These are phyloP conservation scores for Cryphonectria parasitica DNA, from an alignment of 2,329 filamentous ascomycete species.

Conservation along the genomic window DNA sequence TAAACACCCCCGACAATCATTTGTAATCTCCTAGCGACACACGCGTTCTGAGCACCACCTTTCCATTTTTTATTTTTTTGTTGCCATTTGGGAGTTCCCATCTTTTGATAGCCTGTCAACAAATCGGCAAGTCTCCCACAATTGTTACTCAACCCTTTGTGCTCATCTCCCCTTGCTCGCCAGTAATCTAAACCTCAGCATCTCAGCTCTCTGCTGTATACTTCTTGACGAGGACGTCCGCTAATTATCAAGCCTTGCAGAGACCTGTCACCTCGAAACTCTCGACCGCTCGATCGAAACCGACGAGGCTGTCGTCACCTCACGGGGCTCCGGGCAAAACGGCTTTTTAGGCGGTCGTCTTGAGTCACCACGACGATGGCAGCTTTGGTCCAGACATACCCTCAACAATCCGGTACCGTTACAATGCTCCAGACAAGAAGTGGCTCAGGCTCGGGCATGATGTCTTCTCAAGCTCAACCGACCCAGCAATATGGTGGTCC, in stretches of 20 bases:
- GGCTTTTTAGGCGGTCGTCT: conserved; percentile 33
- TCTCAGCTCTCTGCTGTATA: background rate
- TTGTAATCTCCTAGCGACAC: conserved; percentile 38
- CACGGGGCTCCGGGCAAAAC: conserved; percentile 1
- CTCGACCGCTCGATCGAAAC: background rate
- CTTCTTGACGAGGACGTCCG: background rate
- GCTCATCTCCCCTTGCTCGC: background rate
- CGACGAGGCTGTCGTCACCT: conserved; percentile 6
- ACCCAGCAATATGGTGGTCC: conserved; percentile 53
- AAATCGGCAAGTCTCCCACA: conserved; percentile 27
- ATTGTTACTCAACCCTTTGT: background rate
- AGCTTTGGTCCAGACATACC: conserved; percentile 80
- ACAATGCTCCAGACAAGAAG: conserved; percentile 78
- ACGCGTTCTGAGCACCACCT: conserved; percentile 26
- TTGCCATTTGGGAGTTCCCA: conserved; percentile 16
- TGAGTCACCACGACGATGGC: conserved; percentile 68
- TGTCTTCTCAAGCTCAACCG: conserved; percentile 56
- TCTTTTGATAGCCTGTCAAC: conserved; percentile 20
- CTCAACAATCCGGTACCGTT: conserved; percentile 73
- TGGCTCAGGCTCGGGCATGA: conserved; percentile 64
- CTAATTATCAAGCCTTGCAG: background rate
- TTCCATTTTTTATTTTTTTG: conserved; percentile 3
- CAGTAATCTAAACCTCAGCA: no score
- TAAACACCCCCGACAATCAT: conserved; percentile 38
- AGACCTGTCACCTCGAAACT: background rate